These are phyloP conservation scores for Pelargonium citronellum DNA, from an alignment of 441 rosid genomes.

Conservation along the genomic window DNA sequence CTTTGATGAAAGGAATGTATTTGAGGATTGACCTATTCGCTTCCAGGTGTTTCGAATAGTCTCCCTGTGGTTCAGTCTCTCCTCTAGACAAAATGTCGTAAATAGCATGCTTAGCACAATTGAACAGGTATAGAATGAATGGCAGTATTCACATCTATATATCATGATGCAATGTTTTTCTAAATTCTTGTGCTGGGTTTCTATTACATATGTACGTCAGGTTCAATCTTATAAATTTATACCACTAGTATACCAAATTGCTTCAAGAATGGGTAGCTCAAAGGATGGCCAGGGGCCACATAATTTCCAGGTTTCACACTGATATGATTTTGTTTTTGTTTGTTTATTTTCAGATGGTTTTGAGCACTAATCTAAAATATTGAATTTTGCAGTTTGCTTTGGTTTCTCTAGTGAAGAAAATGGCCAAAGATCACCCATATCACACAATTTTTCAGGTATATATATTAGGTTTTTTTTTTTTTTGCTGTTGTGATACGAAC, in stretches of 20 bases:
- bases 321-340: not conserved
- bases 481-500: slow-evolving; percentile 9
- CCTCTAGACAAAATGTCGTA: slow-evolving; percentile 61
- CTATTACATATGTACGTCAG: slow-evolving; percentile 34
- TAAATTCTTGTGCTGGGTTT: slow-evolving; percentile 5
- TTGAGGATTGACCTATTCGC: slow-evolving; percentile 24
- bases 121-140: slow-evolving; percentile 47
- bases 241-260: slow-evolving; percentile 92
- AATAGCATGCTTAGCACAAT: slow-evolving; percentile 68
- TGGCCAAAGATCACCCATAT: slow-evolving; percentile 97
- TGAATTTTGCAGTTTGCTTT: slow-evolving; percentile 65
- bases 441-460: slow-evolving; percentile 90
- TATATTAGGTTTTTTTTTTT: slow-evolving; percentile 11
- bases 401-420: slow-evolving; percentile 88
- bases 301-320: slow-evolving; percentile 67
- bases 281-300: slow-evolving; percentile 64
- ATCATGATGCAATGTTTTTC: not conserved
- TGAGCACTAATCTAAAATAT: slow-evolving; percentile 25
- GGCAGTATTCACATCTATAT: not conserved
- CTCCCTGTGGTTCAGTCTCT: slow-evolving; percentile 84
- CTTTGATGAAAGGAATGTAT: not conserved
- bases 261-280: slow-evolving; percentile 90
- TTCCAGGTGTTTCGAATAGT: slow-evolving; percentile 83
- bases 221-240: slow-evolving; percentile 92
- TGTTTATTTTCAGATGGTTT: slow-evolving; percentile 18